phyloP scores from a whole-genome alignment of 495 filamentous ascomycete genomes.

The Elasticomyces elasticus region DNA sequence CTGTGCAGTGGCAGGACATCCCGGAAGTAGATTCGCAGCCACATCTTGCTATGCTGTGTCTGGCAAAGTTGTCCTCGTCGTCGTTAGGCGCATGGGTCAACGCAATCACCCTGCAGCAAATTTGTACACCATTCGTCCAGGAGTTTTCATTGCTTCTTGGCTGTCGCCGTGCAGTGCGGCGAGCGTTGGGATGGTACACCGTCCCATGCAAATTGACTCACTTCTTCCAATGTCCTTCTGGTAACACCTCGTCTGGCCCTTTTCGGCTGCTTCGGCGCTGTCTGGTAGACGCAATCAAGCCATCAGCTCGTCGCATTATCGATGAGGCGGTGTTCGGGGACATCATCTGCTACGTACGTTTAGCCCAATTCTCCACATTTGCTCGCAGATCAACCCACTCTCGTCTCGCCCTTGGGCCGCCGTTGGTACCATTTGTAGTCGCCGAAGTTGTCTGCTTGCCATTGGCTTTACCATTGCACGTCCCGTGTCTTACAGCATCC shows the following conservation, averaged over 20 bases:
- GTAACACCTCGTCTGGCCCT: background rate
- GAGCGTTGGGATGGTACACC: slow-evolving; percentile 3
- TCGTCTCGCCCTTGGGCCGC: background rate
- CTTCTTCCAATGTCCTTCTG: background rate
- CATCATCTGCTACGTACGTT: slow-evolving; percentile 3
- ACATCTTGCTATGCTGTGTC: too few relatives aligned
- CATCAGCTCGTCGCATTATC: background rate
- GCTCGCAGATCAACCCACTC: slow-evolving; percentile 12
- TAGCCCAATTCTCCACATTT: background rate
- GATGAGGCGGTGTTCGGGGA: background rate
- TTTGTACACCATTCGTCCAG: background rate
- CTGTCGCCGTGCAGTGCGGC: background rate
- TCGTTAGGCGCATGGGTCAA: too few relatives aligned
- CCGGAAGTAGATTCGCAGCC: too few relatives aligned
- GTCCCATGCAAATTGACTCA: background rate
- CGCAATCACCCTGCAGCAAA: too few relatives aligned
- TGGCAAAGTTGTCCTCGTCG: too few relatives aligned
- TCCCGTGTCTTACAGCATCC: background rate
- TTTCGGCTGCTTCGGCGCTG: background rate
- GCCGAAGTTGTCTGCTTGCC: background rate
- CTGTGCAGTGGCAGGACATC: background rate
- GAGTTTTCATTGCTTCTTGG: background rate
- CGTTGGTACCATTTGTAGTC: background rate
- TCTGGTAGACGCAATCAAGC: background rate
- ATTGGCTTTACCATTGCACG: too few relatives aligned